phyloP scores from a whole-genome alignment of 352 stramenopile species.

The Globisporangium solare region DNA sequence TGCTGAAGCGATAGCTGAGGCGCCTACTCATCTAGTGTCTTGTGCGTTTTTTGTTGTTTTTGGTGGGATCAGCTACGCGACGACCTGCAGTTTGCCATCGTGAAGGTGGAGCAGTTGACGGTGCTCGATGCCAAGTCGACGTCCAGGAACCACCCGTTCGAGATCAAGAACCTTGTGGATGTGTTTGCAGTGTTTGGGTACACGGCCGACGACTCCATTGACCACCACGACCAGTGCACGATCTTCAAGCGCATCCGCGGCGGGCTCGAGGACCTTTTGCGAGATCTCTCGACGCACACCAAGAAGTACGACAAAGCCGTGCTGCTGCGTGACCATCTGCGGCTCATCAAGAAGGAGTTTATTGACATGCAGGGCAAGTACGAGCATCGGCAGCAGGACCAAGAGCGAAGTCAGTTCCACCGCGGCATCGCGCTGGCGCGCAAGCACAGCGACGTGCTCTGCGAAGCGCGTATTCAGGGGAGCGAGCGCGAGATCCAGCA shows the following conservation, averaged over 20 bases:
- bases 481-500: constrained; percentile 42
- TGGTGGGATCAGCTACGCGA: constrained; percentile 42
- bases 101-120: constrained; percentile 47
- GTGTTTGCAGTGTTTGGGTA: constrained; percentile 72
- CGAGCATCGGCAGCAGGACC: constrained; percentile 41
- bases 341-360: constrained; percentile 62
- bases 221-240: constrained; percentile 64
- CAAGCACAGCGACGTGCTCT: constrained; percentile 31
- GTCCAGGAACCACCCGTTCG: constrained; percentile 47
- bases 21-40: neutral
- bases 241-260: constrained; percentile 60
- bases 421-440: constrained; percentile 37
- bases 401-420: constrained; percentile 45
- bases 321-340: constrained; percentile 55
- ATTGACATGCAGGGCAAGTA: constrained; percentile 61
- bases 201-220: constrained; percentile 51
- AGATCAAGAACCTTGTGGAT: constrained; percentile 63
- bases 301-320: constrained; percentile 75
- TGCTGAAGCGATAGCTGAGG: neutral
- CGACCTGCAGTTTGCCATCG: constrained; percentile 71
- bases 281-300: constrained; percentile 41
- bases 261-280: constrained; percentile 56
- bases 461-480: constrained; percentile 17
- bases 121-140: constrained; percentile 37
- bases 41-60: constrained; percentile 9